Percentiles rank a stretch among this genome's conserved stretches.
Conservation (phyloP, 306 rosid species). For the Oxytropis ochrocephala region DNA sequence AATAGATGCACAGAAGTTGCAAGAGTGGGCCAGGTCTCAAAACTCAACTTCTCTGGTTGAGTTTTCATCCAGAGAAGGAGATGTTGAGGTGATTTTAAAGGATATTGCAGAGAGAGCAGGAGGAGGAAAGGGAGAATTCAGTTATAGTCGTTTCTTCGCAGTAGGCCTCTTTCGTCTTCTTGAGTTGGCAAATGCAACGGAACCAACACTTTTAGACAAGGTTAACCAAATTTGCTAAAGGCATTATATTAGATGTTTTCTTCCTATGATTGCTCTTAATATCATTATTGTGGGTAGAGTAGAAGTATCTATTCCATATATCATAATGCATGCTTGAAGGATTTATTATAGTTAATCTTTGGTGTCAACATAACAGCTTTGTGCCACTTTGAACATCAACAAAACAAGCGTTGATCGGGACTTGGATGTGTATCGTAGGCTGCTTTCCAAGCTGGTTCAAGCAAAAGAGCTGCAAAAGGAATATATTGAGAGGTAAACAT, state of each 20-base stretch:
- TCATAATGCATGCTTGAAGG: neutral
- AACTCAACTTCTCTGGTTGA: conserved; percentile 62
- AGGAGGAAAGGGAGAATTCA: conserved; percentile 56
- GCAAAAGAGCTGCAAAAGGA: conserved; percentile 91
- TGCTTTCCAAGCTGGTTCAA: conserved; percentile 91
- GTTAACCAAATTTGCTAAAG: conserved; percentile 28
- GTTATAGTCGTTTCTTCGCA: conserved; percentile 91
- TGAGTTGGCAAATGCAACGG: conserved; percentile 80
- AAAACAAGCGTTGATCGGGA: conserved; percentile 84
- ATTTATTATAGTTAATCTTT: conserved; percentile 11
- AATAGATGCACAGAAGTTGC: conserved; percentile 70
- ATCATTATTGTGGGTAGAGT: neutral
- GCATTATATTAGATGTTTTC: neutral
- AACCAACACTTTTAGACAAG: conserved; percentile 82
- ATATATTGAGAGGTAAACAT: conserved; percentile 69
- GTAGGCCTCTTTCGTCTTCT: conserved; percentile 87
- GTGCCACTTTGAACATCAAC: conserved; percentile 60
- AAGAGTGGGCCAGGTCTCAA: conserved; percentile 85
- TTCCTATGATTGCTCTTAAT: neutral
- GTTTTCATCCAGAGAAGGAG: conserved; percentile 80
- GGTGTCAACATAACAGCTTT: conserved; percentile 51
- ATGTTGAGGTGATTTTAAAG: conserved; percentile 64
- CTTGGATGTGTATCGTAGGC: conserved; percentile 84
- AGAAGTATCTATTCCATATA: neutral
- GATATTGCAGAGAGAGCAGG: conserved; percentile 74